phyloP scores from a whole-genome alignment of 1,139 yeast species.

The Scheffersomyces illinoinensis region DNA sequence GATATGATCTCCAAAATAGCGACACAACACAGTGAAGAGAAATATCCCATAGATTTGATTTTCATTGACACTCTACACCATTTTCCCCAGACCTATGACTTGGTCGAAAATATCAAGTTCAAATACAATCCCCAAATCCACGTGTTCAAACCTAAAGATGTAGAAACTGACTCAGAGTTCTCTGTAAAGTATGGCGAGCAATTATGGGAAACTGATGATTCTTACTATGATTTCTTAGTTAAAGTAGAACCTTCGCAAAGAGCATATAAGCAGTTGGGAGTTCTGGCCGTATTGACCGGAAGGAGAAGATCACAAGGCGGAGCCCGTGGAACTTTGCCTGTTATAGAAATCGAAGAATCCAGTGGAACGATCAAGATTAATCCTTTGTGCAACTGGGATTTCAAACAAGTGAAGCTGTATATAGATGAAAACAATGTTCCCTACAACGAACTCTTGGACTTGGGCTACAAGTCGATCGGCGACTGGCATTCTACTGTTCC shows the following conservation, averaged over 20 bases:
- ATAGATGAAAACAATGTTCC: conserved; percentile 75
- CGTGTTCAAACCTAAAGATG: conserved; percentile 64
- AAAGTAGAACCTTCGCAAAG: conserved; percentile 93
- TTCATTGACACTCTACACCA: conserved; percentile 91
- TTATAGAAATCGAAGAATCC: conserved; percentile 71
- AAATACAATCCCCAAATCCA: conserved; percentile 60
- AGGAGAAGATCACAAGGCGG: conserved; percentile 92
- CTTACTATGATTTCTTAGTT: conserved; percentile 78
- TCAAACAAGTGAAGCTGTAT: conserved; percentile 68
- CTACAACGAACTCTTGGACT: conserved; percentile 77
- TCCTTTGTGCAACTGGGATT: conserved; percentile 86
- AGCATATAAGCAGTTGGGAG: conserved; percentile 71
- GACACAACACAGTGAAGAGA: conserved; percentile 12
- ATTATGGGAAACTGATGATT: conserved; percentile 84
- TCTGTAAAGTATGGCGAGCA: conserved; percentile 65
- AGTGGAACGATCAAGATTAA: conserved; percentile 80
- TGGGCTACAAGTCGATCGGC: conserved; percentile 90
- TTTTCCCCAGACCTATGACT: conserved; percentile 87
- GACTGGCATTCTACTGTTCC: conserved; percentile 96
- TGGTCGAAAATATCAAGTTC: conserved; percentile 57
- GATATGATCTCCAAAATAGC: conserved; percentile 73
- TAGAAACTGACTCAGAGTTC: conserved; percentile 63
- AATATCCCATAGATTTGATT: conserved; percentile 67
- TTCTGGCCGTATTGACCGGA: conserved; percentile 88
- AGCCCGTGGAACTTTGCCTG: conserved; percentile 68